Base-by-base conservation (phyloP, 164 flowering plant genomes). In the Magnolia kwangsiensis region DNA sequence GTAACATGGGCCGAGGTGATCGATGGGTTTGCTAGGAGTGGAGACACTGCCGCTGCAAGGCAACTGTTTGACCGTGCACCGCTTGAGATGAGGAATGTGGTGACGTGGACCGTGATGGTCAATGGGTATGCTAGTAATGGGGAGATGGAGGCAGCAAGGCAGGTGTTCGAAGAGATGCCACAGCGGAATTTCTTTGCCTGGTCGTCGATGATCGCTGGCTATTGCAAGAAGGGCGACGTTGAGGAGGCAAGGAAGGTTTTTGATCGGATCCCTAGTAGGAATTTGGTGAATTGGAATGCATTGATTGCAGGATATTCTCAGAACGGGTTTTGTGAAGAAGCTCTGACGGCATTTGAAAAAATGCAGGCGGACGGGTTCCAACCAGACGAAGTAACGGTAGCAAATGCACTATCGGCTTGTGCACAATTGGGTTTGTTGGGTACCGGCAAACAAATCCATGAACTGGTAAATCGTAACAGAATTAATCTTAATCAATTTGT, bases 81-180 rank as follows among this genome's bases (percentile, higher is more conserved):
- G 1, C 16, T 9, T 23, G 86, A 78, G 69, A 67, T 88, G 87
- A 91, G 67, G 85, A 90, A 80, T 83, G 89, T 90, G 74, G 89
- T 88, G 51, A 86, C 88, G 7, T 93, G 98, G 96, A 89, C 90
- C 73, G 93, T 88, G 71, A 88, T 91, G 92, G 88, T 93, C 76
- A 88, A 89, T 80, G 98, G 90, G 80, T 91, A 89, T 81, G 85
- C 84, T 4, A 82, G 85, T 11, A 84, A 86, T 81, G 94, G 90
- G 63, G 87, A 89, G 70, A 90, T 92, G 90, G 89, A 84, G 76
- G 83, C 82, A 16, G 98, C 98, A 0, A 85, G 83, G 78, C 82
- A 79, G 67, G 58, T 90, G 24, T 93, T 93, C 76, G 91, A 90
- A 74, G 78, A 27, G 61, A 92, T 90, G 95, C 91, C 87, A 0